A percentile compares a stretch with the other conserved stretches of the same genome.
Evolutionary conservation across 192 early-diverging fungal genomes (phyloP).

Genomic region (Gigaspora rosea): DNA sequence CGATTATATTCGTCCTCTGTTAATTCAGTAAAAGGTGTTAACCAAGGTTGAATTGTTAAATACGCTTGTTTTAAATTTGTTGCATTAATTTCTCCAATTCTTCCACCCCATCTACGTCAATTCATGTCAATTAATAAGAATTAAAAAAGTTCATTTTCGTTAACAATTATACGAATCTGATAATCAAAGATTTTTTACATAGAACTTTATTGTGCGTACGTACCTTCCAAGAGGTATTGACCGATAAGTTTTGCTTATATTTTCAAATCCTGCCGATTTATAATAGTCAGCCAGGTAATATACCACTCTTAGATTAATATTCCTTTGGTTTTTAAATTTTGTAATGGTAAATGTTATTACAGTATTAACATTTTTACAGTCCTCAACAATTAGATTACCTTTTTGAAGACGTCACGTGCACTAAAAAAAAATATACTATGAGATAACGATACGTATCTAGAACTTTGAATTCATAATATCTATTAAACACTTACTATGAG

Average conservation of each 20-base stretch:
- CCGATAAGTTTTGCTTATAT: neutral
- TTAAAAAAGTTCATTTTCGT: neutral
- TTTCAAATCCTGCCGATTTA: slow-evolving; percentile 2
- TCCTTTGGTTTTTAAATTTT: no score
- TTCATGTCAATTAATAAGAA: neutral
- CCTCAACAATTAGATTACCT: no score
- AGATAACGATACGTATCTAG: neutral
- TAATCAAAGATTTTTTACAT: no score
- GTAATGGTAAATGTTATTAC: no score
- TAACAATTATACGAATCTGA: neutral
- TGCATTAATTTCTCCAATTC: slow-evolving; percentile 20
- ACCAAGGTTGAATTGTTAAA: slow-evolving; percentile 23
- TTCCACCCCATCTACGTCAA: slow-evolving; percentile 12
- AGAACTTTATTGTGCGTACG: neutral
- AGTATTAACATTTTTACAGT: no score
- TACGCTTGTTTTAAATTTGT: neutral
- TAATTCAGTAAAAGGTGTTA: neutral
- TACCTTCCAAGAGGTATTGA: slow-evolving; percentile 21
- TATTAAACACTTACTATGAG: neutral
- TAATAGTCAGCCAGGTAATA: neutral
- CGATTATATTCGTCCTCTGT: slow-evolving; percentile 19
- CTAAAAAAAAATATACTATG: neutral
- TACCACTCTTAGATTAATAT: slow-evolving; percentile 4
- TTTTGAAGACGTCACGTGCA: neutral
- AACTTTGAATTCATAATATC: neutral